Evolutionary conservation across 768 basidiomycete species (phyloP).

Genomic region (Pleurotus pulmonarius): DNA sequence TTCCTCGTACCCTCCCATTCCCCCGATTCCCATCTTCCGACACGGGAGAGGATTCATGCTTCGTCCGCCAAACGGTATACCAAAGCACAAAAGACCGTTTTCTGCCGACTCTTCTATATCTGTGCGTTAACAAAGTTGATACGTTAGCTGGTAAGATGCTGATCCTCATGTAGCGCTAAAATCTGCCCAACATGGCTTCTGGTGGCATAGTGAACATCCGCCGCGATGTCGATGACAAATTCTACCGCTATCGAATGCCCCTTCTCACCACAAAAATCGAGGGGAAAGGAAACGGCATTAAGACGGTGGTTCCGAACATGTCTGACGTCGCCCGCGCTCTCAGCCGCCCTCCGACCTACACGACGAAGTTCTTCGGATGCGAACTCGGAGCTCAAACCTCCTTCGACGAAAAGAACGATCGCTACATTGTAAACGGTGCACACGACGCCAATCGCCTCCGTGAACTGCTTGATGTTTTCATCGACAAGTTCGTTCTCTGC

Average conservation of each 20-base stretch:
- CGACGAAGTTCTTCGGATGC: conserved; percentile 99
- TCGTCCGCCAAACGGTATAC: conserved; percentile 79
- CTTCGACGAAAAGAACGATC: conserved; percentile 93
- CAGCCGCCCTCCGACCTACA: conserved; percentile 91
- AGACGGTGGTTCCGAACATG: conserved; percentile 99
- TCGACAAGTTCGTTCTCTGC: conserved; percentile 98
- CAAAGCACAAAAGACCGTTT: conserved; percentile 59
- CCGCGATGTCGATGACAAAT: conserved; percentile 95
- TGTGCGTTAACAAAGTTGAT: conserved; percentile 30
- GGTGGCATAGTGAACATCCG: conserved; percentile 87
- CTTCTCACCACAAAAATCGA: conserved; percentile 93
- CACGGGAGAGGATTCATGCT: conserved; percentile 87
- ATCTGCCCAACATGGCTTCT: conserved; percentile 79
- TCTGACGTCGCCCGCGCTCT: conserved; percentile 94
- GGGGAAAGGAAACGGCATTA: conserved; percentile 99
- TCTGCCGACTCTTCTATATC: conserved; percentile 46
- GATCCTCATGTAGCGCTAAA: conserved; percentile 51
- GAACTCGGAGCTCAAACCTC: conserved; percentile 98
- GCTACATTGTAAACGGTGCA: conserved; percentile 98
- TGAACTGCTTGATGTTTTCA: conserved; percentile 94
- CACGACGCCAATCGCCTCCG: conserved; percentile 89
- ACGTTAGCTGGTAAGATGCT: not conserved
- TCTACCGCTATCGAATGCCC: conserved; percentile 98
- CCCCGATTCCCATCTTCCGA: conserved; percentile 52
- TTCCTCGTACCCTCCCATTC: conserved; percentile 44